phyloP scores from a whole-genome alignment of 768 basidiomycete species.

The Tricholoma hemisulphureum region DNA sequence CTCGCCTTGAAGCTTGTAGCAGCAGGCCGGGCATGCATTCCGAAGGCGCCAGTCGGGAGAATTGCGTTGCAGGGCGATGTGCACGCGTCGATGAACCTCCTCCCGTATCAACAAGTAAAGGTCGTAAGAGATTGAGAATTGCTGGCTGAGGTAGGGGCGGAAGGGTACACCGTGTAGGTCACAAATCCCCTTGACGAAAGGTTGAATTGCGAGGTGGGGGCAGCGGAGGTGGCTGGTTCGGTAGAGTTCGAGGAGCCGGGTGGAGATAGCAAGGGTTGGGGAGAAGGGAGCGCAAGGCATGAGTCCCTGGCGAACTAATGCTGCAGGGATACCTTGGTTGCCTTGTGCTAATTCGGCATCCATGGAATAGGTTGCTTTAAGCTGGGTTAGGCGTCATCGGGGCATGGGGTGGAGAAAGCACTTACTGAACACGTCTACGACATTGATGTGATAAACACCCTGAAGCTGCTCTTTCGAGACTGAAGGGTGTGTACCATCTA shows the following conservation, averaged over 20 bases:
- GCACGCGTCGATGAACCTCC: no score
- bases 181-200: no score
- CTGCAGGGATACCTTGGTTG: conserved; percentile 4
- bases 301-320: conserved; percentile 22
- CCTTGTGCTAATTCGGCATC: not conserved
- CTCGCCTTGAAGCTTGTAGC: no score
- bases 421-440: conserved; percentile 8
- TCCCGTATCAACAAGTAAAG: conserved; percentile 19
- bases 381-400: no score
- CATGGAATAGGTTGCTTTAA: no score
- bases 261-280: conserved; percentile 17
- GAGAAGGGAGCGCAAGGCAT: no score
- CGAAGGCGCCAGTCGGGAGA: no score
- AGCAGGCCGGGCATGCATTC: no score
- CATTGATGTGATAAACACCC: not conserved
- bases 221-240: no score
- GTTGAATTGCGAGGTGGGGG: no score
- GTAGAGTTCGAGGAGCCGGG: conserved; percentile 22
- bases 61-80: no score
- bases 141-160: conserved; percentile 11
- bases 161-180: conserved; percentile 26
- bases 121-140: conserved; percentile 27
- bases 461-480: not conserved
- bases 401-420: not conserved
- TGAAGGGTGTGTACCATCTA: not conserved